These are phyloP conservation scores for Austroboletus olivaceoglutinosus DNA, from an alignment of 1,284 basidiomycete species.

Conservation along the genomic window DNA sequence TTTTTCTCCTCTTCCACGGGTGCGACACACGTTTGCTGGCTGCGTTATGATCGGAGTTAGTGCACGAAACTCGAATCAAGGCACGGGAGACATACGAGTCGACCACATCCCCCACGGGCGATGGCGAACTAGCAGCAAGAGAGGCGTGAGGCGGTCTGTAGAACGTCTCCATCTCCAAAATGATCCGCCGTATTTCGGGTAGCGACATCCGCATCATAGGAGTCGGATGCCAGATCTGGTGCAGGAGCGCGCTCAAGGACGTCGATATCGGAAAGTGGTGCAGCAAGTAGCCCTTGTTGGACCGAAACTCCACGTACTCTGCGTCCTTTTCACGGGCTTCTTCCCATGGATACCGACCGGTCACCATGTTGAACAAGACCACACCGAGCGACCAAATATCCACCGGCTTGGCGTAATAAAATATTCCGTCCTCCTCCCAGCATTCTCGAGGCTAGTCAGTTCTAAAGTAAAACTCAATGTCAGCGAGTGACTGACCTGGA, in stretches of 20 bases:
- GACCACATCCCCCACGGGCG: conserved; percentile 11
- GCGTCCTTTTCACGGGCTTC: conserved; percentile 71
- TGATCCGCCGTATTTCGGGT: conserved; percentile 53
- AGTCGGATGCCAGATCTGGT: conserved; percentile 54
- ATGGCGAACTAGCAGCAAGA: conserved; percentile 1
- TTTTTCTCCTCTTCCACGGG: neutral
- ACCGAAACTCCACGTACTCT: conserved; percentile 67
- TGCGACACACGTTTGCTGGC: conserved; percentile 16
- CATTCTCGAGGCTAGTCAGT: conserved; percentile 52
- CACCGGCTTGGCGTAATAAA: conserved; percentile 57
- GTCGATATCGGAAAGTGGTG: conserved; percentile 68
- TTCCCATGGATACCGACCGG: conserved; percentile 86
- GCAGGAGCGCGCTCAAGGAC: conserved; percentile 53
- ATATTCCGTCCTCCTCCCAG: conserved; percentile 21
- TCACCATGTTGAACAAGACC: conserved; percentile 70
- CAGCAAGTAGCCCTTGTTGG: conserved; percentile 64
- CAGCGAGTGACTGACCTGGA: conserved; percentile 49
- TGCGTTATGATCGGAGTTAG: conserved; percentile 2
- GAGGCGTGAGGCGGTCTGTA: conserved; percentile 33
- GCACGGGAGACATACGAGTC: conserved; percentile 13
- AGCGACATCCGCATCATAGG: conserved; percentile 54
- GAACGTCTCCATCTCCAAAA: conserved; percentile 61
- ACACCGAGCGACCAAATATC: conserved; percentile 78
- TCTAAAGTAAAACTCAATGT: neutral
- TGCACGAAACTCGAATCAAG: neutral